Percentiles rank a stretch among this genome's conserved stretches.
These are phyloP conservation scores for Cryphonectria nitschkei DNA, from an alignment of 2,329 filamentous ascomycete genomes.

Conservation along the genomic window DNA sequence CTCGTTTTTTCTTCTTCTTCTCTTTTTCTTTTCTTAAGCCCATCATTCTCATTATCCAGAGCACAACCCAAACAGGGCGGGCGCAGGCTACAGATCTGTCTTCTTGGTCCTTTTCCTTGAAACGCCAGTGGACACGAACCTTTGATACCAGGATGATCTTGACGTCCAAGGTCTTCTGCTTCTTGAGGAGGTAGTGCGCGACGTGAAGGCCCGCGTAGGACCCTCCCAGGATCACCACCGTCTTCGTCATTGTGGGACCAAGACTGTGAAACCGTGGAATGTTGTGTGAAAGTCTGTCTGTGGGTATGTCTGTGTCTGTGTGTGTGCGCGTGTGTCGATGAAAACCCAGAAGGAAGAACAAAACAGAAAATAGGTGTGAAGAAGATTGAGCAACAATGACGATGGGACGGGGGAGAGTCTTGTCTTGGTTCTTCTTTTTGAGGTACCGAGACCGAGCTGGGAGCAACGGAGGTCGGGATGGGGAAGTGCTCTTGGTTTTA, in stretches of 20 bases:
- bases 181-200: conserved; percentile 59
- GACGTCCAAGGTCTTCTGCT: conserved; percentile 52
- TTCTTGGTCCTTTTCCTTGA: background rate
- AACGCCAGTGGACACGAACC: conserved; percentile 41
- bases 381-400: background rate
- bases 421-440: background rate
- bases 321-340: background rate
- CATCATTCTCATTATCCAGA: background rate
- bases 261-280: too few species aligned
- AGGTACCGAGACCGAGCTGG: too few species aligned
- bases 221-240: conserved; percentile 58
- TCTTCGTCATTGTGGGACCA: conserved; percentile 49
- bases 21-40: too few species aligned
- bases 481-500: background rate
- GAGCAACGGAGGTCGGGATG: conserved; percentile 5
- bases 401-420: background rate
- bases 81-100: background rate
- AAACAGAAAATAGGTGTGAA: background rate
- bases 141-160: conserved; percentile 61
- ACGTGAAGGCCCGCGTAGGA: conserved; percentile 57
- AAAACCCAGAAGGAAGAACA: background rate
- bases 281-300: too few species aligned
- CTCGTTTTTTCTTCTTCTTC: too few species aligned
- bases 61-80: background rate
- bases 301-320: background rate